Conservation (phyloP, 805 yeast species). For the Candida ascalaphidarum region DNA sequence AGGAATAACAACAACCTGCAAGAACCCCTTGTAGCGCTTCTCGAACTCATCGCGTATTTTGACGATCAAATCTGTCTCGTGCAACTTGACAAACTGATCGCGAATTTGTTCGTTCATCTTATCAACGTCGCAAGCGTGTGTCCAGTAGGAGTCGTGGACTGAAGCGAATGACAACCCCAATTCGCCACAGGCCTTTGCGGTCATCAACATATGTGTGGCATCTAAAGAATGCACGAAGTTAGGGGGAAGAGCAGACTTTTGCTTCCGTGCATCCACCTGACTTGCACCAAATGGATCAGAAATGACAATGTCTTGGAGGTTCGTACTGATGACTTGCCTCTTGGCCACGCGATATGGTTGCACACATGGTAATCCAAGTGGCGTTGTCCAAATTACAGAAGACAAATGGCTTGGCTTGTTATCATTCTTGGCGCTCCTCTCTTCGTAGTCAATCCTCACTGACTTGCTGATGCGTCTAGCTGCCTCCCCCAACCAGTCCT, state of each 20-base stretch:
- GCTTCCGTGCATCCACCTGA: constrained; percentile 83
- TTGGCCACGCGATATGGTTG: constrained; percentile 83
- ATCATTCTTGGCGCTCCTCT: constrained; percentile 20
- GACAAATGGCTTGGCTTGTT: constrained; percentile 62
- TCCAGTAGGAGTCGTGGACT: constrained; percentile 98
- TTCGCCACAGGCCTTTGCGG: constrained; percentile 71
- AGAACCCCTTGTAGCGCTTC: constrained; percentile 64
- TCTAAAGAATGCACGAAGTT: constrained; percentile 91
- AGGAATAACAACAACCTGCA: constrained; percentile 52
- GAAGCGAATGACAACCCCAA: constrained; percentile 72
- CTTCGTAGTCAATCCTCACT: constrained; percentile 49
- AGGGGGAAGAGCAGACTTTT: constrained; percentile 91
- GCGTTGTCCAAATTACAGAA: constrained; percentile 96
- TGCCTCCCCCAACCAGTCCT: constrained; percentile 90
- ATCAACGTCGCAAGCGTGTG: constrained; percentile 83
- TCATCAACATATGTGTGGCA: constrained; percentile 93
- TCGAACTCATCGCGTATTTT: constrained; percentile 73
- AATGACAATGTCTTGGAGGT: constrained; percentile 79
- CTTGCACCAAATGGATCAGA: constrained; percentile 80
- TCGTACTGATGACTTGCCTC: constrained; percentile 64
- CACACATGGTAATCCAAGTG: constrained; percentile 90
- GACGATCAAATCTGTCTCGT: constrained; percentile 62
- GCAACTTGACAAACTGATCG: constrained; percentile 71
- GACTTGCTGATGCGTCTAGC: constrained; percentile 77
- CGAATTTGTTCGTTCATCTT: constrained; percentile 63